Percentiles rank a stretch among this genome's conserved stretches.
Evolutionary conservation across 108 stramenopile species (phyloP).

Genomic region (Aurantiochytrium sp.): DNA sequence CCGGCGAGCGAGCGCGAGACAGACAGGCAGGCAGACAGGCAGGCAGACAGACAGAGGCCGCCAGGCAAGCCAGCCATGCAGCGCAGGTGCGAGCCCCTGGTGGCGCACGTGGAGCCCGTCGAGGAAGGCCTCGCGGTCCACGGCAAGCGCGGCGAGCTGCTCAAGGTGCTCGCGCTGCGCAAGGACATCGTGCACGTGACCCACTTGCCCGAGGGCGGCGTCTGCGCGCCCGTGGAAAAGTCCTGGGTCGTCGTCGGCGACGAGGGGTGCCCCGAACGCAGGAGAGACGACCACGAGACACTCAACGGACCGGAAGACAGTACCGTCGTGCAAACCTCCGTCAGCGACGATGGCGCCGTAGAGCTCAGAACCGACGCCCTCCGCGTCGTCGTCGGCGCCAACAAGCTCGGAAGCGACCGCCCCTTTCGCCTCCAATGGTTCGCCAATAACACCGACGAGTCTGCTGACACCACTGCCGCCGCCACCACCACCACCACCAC

Average conservation of each 20-base stretch:
- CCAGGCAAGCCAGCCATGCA: background rate
- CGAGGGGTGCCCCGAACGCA: background rate
- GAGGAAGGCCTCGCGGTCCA: background rate
- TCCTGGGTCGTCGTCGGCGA: background rate
- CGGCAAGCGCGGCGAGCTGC: background rate
- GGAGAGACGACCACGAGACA: background rate
- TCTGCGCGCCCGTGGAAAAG: background rate
- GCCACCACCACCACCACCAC: too few relatives aligned
- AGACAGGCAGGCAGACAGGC: too few relatives aligned
- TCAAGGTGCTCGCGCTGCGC: background rate
- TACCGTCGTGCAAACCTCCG: background rate
- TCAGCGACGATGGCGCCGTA: background rate
- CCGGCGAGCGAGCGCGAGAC: too few relatives aligned
- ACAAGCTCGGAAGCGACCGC: background rate
- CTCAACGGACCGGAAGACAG: background rate
- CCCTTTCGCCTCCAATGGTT: background rate
- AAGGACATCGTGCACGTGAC: background rate
- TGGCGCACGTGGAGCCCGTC: background rate
- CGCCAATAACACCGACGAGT: background rate
- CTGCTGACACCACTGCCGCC: too few relatives aligned
- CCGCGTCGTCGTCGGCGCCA: background rate
- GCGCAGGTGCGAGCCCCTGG: background rate
- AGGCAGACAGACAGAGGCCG: too few relatives aligned
- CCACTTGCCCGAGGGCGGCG: background rate
- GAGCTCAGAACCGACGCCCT: background rate